Evolutionary conservation across 495 filamentous ascomycete genomes (phyloP).

Genomic region (Cercophora newfieldiana): DNA sequence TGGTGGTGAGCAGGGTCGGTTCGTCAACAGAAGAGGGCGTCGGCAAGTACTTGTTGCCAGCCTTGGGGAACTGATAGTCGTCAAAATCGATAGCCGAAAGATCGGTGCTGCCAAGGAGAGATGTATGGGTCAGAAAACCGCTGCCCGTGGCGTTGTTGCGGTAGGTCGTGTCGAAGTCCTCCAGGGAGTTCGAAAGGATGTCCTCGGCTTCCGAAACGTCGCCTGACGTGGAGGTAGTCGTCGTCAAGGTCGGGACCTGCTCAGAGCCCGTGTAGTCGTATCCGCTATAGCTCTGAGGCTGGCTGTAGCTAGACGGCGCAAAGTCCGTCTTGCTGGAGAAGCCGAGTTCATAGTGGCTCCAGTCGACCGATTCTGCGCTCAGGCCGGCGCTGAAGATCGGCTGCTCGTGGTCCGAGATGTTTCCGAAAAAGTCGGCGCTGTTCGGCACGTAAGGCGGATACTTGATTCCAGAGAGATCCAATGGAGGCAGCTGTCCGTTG

Average conservation of each 20-base stretch:
- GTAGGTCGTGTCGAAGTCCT: conserved; percentile 54
- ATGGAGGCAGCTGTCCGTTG: conserved; percentile 62
- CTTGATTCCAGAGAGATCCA: conserved; percentile 59
- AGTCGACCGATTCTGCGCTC: conserved; percentile 66
- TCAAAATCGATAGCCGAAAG: conserved; percentile 62
- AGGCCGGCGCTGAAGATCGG: conserved; percentile 67
- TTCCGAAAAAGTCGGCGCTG: conserved; percentile 51
- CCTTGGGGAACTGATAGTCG: conserved; percentile 54
- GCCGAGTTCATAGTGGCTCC: conserved; percentile 67
- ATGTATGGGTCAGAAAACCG: conserved; percentile 51
- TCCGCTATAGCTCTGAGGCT: conserved; percentile 66
- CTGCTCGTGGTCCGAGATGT: conserved; percentile 61
- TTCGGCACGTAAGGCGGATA: conserved; percentile 57
- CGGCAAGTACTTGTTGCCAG: conserved; percentile 42
- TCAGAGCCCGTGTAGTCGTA: conserved; percentile 61
- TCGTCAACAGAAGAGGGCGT: conserved; percentile 38
- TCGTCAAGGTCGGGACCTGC: conserved; percentile 54
- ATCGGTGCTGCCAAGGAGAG: conserved; percentile 54
- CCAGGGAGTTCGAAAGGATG: conserved; percentile 55
- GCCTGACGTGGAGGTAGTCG: conserved; percentile 68
- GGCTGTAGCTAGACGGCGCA: conserved; percentile 66
- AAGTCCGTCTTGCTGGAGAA: conserved; percentile 51
- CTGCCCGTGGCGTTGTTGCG: conserved; percentile 50
- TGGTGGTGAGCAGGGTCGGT: conserved; percentile 29
- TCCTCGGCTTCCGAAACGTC: conserved; percentile 77